Percentiles rank a stretch among this genome's conserved stretches.
These are phyloP conservation scores for Tylopilus sp. DNA, from an alignment of 768 basidiomycete genomes.

Conservation along the genomic window DNA sequence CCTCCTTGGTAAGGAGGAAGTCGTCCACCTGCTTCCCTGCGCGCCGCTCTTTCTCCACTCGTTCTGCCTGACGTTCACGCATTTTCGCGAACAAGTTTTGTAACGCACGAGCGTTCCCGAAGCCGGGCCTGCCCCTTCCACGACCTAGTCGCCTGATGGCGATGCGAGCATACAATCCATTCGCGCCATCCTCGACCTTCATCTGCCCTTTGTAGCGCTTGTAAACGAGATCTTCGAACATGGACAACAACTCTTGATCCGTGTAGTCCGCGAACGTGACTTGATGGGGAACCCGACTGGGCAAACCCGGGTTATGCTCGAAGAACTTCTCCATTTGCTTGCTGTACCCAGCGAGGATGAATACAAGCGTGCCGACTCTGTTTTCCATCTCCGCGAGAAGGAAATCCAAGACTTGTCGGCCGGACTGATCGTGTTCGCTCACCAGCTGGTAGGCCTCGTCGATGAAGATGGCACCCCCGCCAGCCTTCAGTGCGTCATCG, in stretches of 20 bases:
- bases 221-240: conserved; percentile 47
- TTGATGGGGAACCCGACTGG: conserved; percentile 61
- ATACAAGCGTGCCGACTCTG: conserved; percentile 58
- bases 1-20: conserved; percentile 48
- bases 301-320: conserved; percentile 69
- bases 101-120: conserved; percentile 68
- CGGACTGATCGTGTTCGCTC: conserved; percentile 43
- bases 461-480: conserved; percentile 67
- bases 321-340: conserved; percentile 78
- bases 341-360: conserved; percentile 70
- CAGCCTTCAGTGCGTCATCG: conserved; percentile 46
- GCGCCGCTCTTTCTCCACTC: conserved; percentile 42
- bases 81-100: conserved; percentile 49
- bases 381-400: conserved; percentile 77
- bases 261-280: conserved; percentile 62
- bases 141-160: conserved; percentile 57
- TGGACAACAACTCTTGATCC: conserved; percentile 51
- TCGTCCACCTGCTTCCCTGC: conserved; percentile 45
- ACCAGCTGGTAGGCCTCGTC: conserved; percentile 76
- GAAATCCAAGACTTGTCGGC: conserved; percentile 62
- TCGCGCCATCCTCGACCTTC: conserved; percentile 53
- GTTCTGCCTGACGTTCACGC: conserved; percentile 49
- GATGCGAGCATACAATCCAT: conserved; percentile 55
- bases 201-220: conserved; percentile 48
- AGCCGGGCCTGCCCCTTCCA: conserved; percentile 56